phyloP scores from a whole-genome alignment of 1,139 yeast species.

The Martiniozyma asiatica region DNA sequence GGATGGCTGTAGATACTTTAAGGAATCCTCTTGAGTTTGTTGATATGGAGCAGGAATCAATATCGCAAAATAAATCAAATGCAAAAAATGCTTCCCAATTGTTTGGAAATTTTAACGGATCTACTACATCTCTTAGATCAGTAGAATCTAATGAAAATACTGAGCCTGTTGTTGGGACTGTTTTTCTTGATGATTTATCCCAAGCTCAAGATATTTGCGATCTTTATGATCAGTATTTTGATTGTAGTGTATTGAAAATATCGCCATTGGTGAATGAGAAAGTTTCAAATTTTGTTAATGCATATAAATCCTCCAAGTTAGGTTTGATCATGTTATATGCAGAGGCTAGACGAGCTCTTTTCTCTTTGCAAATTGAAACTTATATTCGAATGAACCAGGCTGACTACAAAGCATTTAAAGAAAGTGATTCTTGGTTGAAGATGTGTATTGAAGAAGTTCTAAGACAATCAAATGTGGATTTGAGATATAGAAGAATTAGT shows the following conservation, averaged over 20 bases:
- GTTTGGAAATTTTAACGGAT: too few species aligned
- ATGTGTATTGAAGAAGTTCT: slow-evolving; percentile 28
- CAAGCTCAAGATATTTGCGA: slow-evolving; percentile 35
- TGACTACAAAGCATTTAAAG: slow-evolving; percentile 48
- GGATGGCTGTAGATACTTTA: slow-evolving; percentile 55
- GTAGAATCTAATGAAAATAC: too few species aligned
- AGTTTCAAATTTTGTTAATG: slow-evolving; percentile 25
- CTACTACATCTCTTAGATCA: too few species aligned
- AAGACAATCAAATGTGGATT: slow-evolving; percentile 9
- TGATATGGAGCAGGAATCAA: slow-evolving; percentile 8
- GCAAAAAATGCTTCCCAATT: slow-evolving; percentile 14
- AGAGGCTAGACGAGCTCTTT: slow-evolving; percentile 42
- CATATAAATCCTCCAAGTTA: slow-evolving; percentile 12
- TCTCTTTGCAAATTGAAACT: slow-evolving; percentile 43
- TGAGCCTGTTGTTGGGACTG: too few species aligned
- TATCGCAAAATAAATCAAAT: background rate
- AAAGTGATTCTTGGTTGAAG: slow-evolving; percentile 35
- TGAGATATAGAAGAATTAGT: slow-evolving; percentile 1
- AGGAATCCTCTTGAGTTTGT: slow-evolving; percentile 55
- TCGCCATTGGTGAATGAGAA: slow-evolving; percentile 19
- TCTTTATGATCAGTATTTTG: slow-evolving; percentile 35
- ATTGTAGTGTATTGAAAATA: slow-evolving; percentile 22
- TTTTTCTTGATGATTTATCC: slow-evolving; percentile 27
- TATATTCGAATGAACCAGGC: slow-evolving; percentile 35
- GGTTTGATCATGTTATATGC: slow-evolving; percentile 21